phyloP scores from a whole-genome alignment of 1,284 basidiomycete species.

The Marasmius tenuissimus region DNA sequence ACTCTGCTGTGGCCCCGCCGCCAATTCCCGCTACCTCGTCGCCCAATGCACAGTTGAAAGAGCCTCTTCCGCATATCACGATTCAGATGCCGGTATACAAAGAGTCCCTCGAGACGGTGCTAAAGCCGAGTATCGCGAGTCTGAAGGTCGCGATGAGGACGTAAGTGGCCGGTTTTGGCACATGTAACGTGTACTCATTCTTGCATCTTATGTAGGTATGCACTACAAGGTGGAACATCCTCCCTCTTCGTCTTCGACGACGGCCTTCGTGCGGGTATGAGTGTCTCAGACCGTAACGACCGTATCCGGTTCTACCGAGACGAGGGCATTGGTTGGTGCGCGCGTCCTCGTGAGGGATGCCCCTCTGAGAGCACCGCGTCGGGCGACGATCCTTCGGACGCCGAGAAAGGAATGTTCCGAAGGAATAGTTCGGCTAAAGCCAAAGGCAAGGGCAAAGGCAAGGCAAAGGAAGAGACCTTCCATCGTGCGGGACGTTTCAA shows the following conservation, averaged over 20 bases:
- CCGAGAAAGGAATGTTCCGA: slow-evolving; percentile 7
- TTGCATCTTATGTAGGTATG: slow-evolving; percentile 45
- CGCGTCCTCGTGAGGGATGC: slow-evolving; percentile 48
- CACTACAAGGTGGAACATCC: slow-evolving; percentile 77
- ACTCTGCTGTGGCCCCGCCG: slow-evolving; percentile 58
- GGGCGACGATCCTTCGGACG: slow-evolving; percentile 4
- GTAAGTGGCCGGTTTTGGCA: slow-evolving; percentile 76
- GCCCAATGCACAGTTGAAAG: slow-evolving; percentile 49
- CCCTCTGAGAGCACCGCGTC: slow-evolving; percentile 4
- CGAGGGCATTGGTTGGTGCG: slow-evolving; percentile 81
- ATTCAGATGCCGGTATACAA: slow-evolving; percentile 86
- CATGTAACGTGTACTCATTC: slow-evolving; percentile 68
- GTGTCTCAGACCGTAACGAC: slow-evolving; percentile 60
- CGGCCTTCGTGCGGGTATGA: slow-evolving; percentile 60
- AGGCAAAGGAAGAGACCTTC: slow-evolving; percentile 1
- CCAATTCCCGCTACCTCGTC: slow-evolving; percentile 27
- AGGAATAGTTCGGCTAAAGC: slow-evolving; percentile 2
- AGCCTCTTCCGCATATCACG: slow-evolving; percentile 69
- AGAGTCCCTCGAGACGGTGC: slow-evolving; percentile 61
- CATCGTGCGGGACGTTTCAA: slow-evolving; percentile 14
- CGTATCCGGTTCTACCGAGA: slow-evolving; percentile 79
- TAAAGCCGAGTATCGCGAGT: slow-evolving; percentile 74
- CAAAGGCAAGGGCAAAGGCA: not conserved
- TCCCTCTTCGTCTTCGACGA: slow-evolving; percentile 79
- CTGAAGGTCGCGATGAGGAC: slow-evolving; percentile 86